These are phyloP conservation scores for Candolleomyces eurysporus DNA, from an alignment of 768 basidiomycete species.

Conservation along the genomic window DNA sequence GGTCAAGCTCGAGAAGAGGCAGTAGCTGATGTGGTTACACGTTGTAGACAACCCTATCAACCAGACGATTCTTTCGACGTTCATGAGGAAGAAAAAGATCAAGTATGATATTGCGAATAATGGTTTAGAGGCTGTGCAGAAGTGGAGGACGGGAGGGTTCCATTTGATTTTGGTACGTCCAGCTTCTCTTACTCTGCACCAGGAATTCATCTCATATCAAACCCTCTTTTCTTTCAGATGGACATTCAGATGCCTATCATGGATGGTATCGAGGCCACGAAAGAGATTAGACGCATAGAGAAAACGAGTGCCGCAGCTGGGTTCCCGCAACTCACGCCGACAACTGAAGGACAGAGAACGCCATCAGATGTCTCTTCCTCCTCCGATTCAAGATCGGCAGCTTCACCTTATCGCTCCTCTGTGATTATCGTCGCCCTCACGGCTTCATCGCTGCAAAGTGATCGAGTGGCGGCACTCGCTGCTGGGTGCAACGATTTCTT, in stretches of 20 bases:
- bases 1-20: neutral
- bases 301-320: slow-evolving; percentile 62
- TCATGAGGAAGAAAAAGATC: slow-evolving; percentile 95
- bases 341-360: slow-evolving; percentile 47
- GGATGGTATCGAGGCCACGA: slow-evolving; percentile 97
- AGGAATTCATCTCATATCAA: slow-evolving; percentile 6
- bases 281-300: slow-evolving; percentile 89
- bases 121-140: slow-evolving; percentile 92
- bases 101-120: slow-evolving; percentile 93
- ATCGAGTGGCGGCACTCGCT: slow-evolving; percentile 95
- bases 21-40: slow-evolving; percentile 11
- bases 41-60: slow-evolving; percentile 94
- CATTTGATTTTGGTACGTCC: slow-evolving; percentile 88
- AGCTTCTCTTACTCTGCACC: neutral
- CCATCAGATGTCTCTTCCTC: slow-evolving; percentile 45
- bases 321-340: slow-evolving; percentile 68
- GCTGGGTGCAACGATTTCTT: slow-evolving; percentile 99
- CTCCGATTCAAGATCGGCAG: slow-evolving; percentile 43
- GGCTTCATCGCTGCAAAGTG: slow-evolving; percentile 90
- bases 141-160: slow-evolving; percentile 90
- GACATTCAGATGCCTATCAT: slow-evolving; percentile 99
- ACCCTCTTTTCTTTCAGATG: slow-evolving; percentile 63
- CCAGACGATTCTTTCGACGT: slow-evolving; percentile 94
- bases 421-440: slow-evolving; percentile 99
- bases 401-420: slow-evolving; percentile 81